Evolutionary conservation across 176 grass and related monocot genomes (phyloP).

Genomic region (Aegilops sharonensis): DNA sequence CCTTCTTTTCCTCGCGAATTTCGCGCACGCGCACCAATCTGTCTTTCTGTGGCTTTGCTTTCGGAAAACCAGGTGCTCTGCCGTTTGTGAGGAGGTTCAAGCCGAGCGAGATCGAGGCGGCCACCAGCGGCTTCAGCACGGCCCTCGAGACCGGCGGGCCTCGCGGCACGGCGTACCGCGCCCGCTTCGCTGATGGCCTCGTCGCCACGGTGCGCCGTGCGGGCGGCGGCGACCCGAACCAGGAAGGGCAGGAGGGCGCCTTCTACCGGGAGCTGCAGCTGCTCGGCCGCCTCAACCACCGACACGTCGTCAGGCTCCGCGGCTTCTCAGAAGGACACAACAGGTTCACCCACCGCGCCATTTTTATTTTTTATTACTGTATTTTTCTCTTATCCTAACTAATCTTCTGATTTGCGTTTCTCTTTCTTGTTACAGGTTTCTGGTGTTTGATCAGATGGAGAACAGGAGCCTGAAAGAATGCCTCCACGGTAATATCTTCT

Average conservation of each 20-base stretch:
- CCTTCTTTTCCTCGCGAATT: not conserved
- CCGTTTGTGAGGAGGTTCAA: slow-evolving; percentile 69
- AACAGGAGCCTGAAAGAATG: slow-evolving; percentile 79
- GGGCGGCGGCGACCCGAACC: not conserved
- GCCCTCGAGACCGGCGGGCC: slow-evolving; percentile 46
- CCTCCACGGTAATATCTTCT: slow-evolving; percentile 64
- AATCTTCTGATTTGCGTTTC: not conserved
- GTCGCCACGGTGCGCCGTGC: slow-evolving; percentile 60
- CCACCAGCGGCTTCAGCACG: slow-evolving; percentile 71
- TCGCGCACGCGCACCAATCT: too few relatives aligned
- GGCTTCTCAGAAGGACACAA: slow-evolving; percentile 69
- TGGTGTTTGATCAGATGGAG: slow-evolving; percentile 89
- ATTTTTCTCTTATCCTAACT: not conserved
- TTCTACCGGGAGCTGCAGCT: slow-evolving; percentile 76
- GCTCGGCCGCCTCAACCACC: slow-evolving; percentile 75
- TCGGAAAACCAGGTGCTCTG: slow-evolving; percentile 35
- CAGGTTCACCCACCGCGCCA: slow-evolving; percentile 24
- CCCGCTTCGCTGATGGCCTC: slow-evolving; percentile 69
- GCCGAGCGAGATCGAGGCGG: slow-evolving; percentile 68
- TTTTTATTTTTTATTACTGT: not conserved
- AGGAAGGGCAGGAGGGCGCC: slow-evolving; percentile 1
- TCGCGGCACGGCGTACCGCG: slow-evolving; percentile 63
- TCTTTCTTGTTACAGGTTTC: slow-evolving; percentile 53
- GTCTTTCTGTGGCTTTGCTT: not conserved
- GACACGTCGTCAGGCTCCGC: slow-evolving; percentile 74